phyloP scores from a whole-genome alignment of 2,329 filamentous ascomycete species.

The Botryotinia convoluta region DNA sequence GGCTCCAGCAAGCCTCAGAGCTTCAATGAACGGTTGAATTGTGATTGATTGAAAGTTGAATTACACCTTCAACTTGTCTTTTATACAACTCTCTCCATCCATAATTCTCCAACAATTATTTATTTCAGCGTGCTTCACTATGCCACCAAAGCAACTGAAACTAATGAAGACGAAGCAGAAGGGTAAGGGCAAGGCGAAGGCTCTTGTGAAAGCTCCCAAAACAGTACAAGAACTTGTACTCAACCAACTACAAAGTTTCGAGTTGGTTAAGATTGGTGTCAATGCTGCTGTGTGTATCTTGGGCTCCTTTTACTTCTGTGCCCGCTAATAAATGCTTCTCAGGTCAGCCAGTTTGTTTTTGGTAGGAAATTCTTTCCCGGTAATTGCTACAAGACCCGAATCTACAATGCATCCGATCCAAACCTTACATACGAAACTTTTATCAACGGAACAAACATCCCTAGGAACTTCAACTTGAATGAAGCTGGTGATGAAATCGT shows the following conservation, averaged over 20 bases:
- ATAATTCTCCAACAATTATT: neutral
- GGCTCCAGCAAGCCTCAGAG: neutral
- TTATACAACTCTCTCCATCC: neutral
- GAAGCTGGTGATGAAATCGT: conserved; percentile 5
- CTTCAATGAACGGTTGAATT: neutral
- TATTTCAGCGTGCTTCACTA: neutral
- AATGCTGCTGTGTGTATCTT: conserved; percentile 23
- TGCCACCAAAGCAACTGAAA: conserved; percentile 4
- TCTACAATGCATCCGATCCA: conserved; percentile 7
- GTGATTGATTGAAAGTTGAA: neutral
- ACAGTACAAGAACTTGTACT: conserved; percentile 12
- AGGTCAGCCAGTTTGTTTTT: conserved; percentile 26
- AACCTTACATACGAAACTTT: neutral
- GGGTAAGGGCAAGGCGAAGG: neutral
- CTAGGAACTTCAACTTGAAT: neutral
- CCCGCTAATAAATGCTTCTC: neutral
- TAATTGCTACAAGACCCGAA: conserved; percentile 12
- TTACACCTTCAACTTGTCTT: neutral
- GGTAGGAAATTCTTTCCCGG: neutral
- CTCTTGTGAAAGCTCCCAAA: neutral
- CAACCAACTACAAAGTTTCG: conserved; percentile 23
- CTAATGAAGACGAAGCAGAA: neutral
- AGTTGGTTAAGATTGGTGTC: conserved; percentile 25
- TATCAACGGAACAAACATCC: conserved; percentile 12
- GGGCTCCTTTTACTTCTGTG: neutral